phyloP scores from a whole-genome alignment of 306 rosid genomes.

The Sphenostylis stenocarpa region DNA sequence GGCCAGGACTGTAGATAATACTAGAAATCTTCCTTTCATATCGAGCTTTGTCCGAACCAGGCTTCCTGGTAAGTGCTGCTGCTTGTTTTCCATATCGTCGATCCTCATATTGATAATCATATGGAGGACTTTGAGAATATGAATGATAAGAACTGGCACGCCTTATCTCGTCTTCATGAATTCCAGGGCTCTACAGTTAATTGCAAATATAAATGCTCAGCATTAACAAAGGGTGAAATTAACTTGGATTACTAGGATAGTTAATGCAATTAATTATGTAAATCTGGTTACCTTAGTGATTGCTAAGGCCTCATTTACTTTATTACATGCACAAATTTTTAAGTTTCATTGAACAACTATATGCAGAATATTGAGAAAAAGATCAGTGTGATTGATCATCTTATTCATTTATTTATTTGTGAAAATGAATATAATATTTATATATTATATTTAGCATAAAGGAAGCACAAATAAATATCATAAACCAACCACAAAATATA shows the following conservation, averaged over 20 bases:
- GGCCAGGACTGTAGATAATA: constrained; percentile 74
- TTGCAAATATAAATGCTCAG: constrained; percentile 26
- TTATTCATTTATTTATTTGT: not conserved
- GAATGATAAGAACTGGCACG: constrained; percentile 99
- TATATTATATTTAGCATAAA: constrained; percentile 10
- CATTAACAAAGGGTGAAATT: constrained; percentile 18
- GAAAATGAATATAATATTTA: not conserved
- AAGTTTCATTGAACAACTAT: constrained; percentile 8
- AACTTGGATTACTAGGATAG: constrained; percentile 15
- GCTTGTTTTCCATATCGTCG: constrained; percentile 81
- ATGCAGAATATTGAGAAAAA: not conserved
- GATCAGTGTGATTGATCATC: constrained; percentile 12
- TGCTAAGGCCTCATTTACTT: constrained; percentile 9
- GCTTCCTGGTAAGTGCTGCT: constrained; percentile 71
- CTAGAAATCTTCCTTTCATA: constrained; percentile 77
- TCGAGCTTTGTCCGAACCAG: constrained; percentile 84
- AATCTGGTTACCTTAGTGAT: not conserved
- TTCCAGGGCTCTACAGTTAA: constrained; percentile 55
- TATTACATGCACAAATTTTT: not conserved
- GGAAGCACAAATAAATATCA: not conserved
- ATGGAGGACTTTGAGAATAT: constrained; percentile 98
- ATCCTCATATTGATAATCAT: constrained; percentile 94
- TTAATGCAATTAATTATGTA: not conserved
- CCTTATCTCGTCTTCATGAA: constrained; percentile 65
- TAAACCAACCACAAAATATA: constrained; percentile 17